phyloP scores from a whole-genome alignment of 2,329 filamentous ascomycete species.

The Sarocladiaceae sp. region DNA sequence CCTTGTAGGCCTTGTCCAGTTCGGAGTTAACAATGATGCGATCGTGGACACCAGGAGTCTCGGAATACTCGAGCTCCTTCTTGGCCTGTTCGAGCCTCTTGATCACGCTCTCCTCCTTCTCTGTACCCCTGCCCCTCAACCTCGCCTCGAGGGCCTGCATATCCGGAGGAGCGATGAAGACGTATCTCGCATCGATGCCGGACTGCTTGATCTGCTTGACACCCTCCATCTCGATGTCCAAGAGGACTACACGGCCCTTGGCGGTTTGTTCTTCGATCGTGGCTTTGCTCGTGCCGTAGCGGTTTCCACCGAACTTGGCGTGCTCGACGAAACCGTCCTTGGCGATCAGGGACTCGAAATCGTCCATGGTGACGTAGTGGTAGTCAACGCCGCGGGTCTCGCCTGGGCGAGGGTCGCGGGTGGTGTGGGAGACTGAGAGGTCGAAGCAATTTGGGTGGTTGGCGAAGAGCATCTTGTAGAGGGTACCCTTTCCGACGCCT shows the following conservation, averaged over 20 bases:
- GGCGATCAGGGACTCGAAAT: slow-evolving; percentile 65
- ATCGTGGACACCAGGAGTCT: slow-evolving; percentile 53
- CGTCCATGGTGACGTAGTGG: slow-evolving; percentile 65
- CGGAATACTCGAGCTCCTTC: slow-evolving; percentile 69
- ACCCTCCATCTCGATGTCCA: slow-evolving; percentile 98
- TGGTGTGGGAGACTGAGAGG: slow-evolving; percentile 70
- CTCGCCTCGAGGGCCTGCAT: slow-evolving; percentile 70
- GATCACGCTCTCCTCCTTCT: slow-evolving; percentile 66
- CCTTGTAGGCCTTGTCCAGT: slow-evolving; percentile 46
- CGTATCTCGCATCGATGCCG: slow-evolving; percentile 69
- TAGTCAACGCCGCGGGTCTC: slow-evolving; percentile 78
- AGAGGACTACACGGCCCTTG: slow-evolving; percentile 69
- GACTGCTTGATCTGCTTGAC: slow-evolving; percentile 89
- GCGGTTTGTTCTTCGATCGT: slow-evolving; percentile 73
- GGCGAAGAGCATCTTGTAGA: slow-evolving; percentile 67
- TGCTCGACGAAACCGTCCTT: slow-evolving; percentile 76
- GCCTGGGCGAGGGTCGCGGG: slow-evolving; percentile 68
- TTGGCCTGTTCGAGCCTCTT: slow-evolving; percentile 68
- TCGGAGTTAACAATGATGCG: slow-evolving; percentile 37
- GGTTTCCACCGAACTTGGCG: slow-evolving; percentile 80
- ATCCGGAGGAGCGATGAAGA: slow-evolving; percentile 81
- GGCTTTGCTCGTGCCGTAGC: slow-evolving; percentile 79
- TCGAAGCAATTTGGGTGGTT: slow-evolving; percentile 45
- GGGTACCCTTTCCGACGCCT: slow-evolving; percentile 77
- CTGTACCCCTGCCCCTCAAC: slow-evolving; percentile 72